Conservation (phyloP, 2,329 filamentous ascomycete genomes). For the Ceratocystis huliohia region DNA sequence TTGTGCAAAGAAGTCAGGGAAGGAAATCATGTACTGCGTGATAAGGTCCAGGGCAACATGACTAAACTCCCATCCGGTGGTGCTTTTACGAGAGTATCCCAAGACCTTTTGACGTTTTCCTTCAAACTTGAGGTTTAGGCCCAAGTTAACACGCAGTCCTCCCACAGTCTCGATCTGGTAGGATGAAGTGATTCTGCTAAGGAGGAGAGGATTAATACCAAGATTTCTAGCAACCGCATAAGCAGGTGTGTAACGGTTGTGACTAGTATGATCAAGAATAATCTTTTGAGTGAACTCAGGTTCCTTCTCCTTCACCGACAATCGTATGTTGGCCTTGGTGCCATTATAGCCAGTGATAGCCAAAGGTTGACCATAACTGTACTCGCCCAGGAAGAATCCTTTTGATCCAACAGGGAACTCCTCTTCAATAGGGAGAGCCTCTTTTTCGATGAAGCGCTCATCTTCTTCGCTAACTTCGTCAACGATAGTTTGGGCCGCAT, state of each 20-base stretch:
- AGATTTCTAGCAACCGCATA: conserved; percentile 78
- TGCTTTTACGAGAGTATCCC: conserved; percentile 79
- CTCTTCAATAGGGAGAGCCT: conserved; percentile 75
- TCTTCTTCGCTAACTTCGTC: conserved; percentile 85
- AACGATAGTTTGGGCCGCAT: conserved; percentile 82
- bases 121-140: conserved; percentile 94
- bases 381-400: conserved; percentile 89
- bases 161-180: conserved; percentile 71
- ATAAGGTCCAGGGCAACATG: conserved; percentile 68
- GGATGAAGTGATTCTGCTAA: conserved; percentile 93
- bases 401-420: conserved; percentile 76
- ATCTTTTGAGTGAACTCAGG: conserved; percentile 68
- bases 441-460: conserved; percentile 80
- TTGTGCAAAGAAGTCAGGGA: conserved; percentile 87
- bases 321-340: conserved; percentile 64
- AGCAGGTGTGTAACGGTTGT: conserved; percentile 69
- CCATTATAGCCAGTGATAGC: conserved; percentile 62
- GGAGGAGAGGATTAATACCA: conserved; percentile 67
- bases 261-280: conserved; percentile 54
- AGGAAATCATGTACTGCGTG: conserved; percentile 78
- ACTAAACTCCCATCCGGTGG: conserved; percentile 92
- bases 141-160: conserved; percentile 74
- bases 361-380: conserved; percentile 81
- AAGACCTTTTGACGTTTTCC: conserved; percentile 89
- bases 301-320: conserved; percentile 64